Evolutionary conservation across 2,329 filamentous ascomycete species (phyloP), one percentile per base, ranked within the genome.

Genomic region (Diaporthe citriasiana): DNA sequence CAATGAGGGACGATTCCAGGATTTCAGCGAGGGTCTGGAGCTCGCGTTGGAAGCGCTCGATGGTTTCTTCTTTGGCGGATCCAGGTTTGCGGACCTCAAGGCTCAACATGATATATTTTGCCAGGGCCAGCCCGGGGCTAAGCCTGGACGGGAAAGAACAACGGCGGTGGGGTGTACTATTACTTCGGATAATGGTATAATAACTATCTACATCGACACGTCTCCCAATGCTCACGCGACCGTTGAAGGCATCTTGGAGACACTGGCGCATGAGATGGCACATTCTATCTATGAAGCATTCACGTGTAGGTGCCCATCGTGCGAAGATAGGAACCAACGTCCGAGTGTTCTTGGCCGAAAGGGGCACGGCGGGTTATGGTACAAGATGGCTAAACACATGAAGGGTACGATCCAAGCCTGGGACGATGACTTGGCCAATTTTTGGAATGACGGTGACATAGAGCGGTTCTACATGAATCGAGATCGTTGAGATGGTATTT

Each of bases 281-380:
- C 59, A 63, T 17, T 25, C 59, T 5, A 12, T 42, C 12, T 47
- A 33, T 8, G 0, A 0, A 0, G 5, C 27, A 8, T 47, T 63
- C 27, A 6, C 17, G 10, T 63, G 60, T 22, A 0, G 3, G 0
- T 17, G 59, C 27, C 3, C 0, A n/a, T 5, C n/a, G 6, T 65
- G 60, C 60, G 0, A 0, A 1, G 1, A 8, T 4, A n/a, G 1
- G 12, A 4, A 13, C 4, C 4, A 3, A 4, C n/a, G 19, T 27
- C 17, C 42, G 10, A 4, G 9, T 10, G 2, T 33, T 15, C 19
- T 50, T 1, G 60, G 60, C 4, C 60, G 3, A 17, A 0, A 0
- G 4, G 60, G 60, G 9, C 60, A 65, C 27, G 42, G 60, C 19
- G 2, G 0, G 3, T 1, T 65, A 12, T 65, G 60, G 60, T 17